These are phyloP conservation scores for Hanseniaspora mollemarum DNA, from an alignment of 805 yeast genomes.

Conservation along the genomic window DNA sequence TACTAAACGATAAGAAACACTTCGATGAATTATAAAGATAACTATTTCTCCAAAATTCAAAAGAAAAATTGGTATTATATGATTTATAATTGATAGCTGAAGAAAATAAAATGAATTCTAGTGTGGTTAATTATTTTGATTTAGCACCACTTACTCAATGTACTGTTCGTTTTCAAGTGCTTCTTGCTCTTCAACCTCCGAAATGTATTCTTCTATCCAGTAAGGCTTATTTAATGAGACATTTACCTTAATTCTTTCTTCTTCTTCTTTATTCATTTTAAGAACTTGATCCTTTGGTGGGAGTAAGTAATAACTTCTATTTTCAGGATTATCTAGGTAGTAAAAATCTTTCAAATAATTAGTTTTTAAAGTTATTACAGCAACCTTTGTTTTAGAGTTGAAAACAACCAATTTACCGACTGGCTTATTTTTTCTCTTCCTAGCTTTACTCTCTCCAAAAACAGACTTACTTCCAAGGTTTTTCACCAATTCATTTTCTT, in stretches of 20 bases:
- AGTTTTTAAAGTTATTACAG: constrained; percentile 37
- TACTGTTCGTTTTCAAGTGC: background rate
- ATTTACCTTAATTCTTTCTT: constrained; percentile 15
- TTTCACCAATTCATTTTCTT: background rate
- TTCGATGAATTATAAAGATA: too few relatives aligned
- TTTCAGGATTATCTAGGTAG: constrained; percentile 26
- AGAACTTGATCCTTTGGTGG: constrained; percentile 20
- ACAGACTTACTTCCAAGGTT: background rate
- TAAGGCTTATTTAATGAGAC: constrained; percentile 23
- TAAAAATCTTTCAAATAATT: constrained; percentile 32
- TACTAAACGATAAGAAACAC: too few relatives aligned
- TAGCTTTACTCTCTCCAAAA: constrained; percentile 15
- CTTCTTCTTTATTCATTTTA: constrained; percentile 6
- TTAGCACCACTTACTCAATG: too few relatives aligned
- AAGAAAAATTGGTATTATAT: too few relatives aligned
- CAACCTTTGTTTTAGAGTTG: constrained; percentile 54
- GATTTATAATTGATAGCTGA: too few relatives aligned
- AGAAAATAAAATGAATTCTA: too few relatives aligned
- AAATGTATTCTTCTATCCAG: constrained; percentile 22
- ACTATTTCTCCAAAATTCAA: too few relatives aligned
- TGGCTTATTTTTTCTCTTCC: constrained; percentile 33
- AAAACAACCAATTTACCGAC: constrained; percentile 52
- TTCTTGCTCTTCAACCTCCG: constrained; percentile 7
- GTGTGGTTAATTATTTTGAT: too few relatives aligned
- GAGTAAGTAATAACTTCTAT: constrained; percentile 26